A percentile compares a stretch with the other conserved stretches of the same genome.
Conservation (phyloP, 2,329 filamentous ascomycete species). For the Nannizziopsis arthrosporioides region DNA sequence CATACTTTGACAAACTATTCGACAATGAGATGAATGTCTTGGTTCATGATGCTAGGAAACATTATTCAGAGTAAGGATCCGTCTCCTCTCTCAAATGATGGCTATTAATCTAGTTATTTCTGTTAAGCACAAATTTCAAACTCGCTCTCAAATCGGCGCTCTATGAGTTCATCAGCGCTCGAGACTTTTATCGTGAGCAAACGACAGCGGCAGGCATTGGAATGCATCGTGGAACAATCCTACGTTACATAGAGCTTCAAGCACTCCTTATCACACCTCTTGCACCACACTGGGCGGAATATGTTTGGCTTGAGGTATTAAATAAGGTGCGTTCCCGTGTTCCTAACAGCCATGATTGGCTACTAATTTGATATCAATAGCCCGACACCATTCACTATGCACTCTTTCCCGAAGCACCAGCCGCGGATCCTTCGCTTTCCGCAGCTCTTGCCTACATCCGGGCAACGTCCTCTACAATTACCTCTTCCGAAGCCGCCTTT, state of each 20-base stretch:
- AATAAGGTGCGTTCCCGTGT: slow-evolving; percentile 41
- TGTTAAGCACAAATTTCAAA: slow-evolving; percentile 67
- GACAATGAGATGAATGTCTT: slow-evolving; percentile 83
- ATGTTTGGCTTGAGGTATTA: slow-evolving; percentile 87
- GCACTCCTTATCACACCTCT: slow-evolving; percentile 71
- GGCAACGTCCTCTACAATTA: slow-evolving; percentile 62
- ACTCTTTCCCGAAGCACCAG: slow-evolving; percentile 58
- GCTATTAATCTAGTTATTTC: slow-evolving; percentile 10
- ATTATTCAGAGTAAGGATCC: slow-evolving; percentile 55
- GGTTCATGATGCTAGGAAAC: slow-evolving; percentile 62
- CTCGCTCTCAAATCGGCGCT: slow-evolving; percentile 74
- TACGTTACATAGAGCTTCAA: slow-evolving; percentile 76
- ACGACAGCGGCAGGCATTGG: slow-evolving; percentile 64
- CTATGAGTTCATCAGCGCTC: slow-evolving; percentile 80
- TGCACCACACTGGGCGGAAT: slow-evolving; percentile 86
- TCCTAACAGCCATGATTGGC: neutral
- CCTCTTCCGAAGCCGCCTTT: slow-evolving; percentile 62
- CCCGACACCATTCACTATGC: slow-evolving; percentile 65
- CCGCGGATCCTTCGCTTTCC: slow-evolving; percentile 54
- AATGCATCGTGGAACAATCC: slow-evolving; percentile 73
- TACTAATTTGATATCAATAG: slow-evolving; percentile 26
- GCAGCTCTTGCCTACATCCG: slow-evolving; percentile 77
- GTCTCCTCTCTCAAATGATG: neutral
- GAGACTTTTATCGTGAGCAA: slow-evolving; percentile 82
- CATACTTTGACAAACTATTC: slow-evolving; percentile 80